These are phyloP conservation scores for Plectosphaerella sp. DNA, from an alignment of 2,329 filamentous ascomycete genomes.

Conservation along the genomic window DNA sequence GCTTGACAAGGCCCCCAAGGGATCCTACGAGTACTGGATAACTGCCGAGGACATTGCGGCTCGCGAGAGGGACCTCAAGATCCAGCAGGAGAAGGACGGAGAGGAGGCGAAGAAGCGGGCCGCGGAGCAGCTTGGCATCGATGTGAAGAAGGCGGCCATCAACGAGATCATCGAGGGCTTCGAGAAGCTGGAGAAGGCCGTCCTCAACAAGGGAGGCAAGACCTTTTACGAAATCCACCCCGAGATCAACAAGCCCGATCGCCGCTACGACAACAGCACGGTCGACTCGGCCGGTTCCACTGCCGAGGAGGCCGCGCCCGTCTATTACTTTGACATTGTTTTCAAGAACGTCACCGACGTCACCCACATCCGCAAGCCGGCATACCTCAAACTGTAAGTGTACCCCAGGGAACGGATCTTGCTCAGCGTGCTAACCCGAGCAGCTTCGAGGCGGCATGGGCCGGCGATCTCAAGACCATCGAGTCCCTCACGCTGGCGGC, in stretches of 20 bases:
- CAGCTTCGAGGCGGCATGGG: conserved; percentile 70
- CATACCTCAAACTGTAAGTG: conserved; percentile 60
- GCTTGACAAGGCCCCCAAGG: conserved; percentile 42
- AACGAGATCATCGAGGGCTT: conserved; percentile 44
- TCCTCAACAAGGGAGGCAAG: conserved; percentile 60
- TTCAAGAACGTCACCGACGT: conserved; percentile 51
- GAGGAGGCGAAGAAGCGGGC: conserved; percentile 15
- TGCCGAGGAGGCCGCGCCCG: conserved; percentile 15
- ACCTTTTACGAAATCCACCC: conserved; percentile 63
- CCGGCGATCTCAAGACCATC: conserved; percentile 61
- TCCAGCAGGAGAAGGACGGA: conserved; percentile 21
- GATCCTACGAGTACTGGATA: conserved; percentile 58
- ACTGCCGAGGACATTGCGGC: conserved; percentile 32
- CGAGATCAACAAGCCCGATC: conserved; percentile 27
- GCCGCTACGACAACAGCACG: not conserved
- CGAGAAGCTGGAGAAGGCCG: conserved; percentile 45
- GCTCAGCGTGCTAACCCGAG: conserved; percentile 15
- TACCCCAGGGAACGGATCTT: not conserved
- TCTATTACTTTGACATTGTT: conserved; percentile 44
- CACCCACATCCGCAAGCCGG: conserved; percentile 48
- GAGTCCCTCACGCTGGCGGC: conserved; percentile 57
- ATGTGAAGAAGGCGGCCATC: conserved; percentile 55
- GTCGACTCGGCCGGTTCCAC: conserved; percentile 5
- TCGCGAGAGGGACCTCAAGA: conserved; percentile 26
- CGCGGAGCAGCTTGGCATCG: conserved; percentile 18